These are phyloP conservation scores for Globisporangium spiculum DNA, from an alignment of 352 stramenopile species.

Conservation along the genomic window DNA sequence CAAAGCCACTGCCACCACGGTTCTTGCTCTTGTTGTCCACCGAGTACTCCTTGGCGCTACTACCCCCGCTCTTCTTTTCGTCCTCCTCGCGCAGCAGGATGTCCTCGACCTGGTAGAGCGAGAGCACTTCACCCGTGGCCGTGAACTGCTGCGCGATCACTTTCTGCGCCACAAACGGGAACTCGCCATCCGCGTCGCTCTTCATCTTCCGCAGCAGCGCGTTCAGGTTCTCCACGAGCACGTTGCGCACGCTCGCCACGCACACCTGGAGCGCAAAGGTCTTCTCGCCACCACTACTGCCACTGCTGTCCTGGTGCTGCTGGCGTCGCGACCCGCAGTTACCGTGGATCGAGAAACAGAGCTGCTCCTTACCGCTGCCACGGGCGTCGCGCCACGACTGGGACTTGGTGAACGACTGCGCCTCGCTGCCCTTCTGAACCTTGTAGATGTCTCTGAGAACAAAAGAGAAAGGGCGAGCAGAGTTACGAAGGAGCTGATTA, in stretches of 20 bases:
- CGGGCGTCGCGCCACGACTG: constrained; percentile 46
- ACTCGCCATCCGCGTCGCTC: constrained; percentile 49
- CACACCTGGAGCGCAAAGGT: constrained; percentile 51
- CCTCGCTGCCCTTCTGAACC: constrained; percentile 39
- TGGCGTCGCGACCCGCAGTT: constrained; percentile 11
- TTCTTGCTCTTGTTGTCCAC: constrained; percentile 10
- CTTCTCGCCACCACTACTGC: constrained; percentile 25
- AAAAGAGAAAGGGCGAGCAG: not conserved
- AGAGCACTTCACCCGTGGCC: constrained; percentile 34
- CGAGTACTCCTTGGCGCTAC: constrained; percentile 4
- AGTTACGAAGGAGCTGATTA: not conserved
- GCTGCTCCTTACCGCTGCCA: constrained; percentile 37
- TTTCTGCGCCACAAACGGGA: constrained; percentile 38
- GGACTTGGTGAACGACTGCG: constrained; percentile 49
- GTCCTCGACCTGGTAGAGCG: constrained; percentile 41
- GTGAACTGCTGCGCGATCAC: constrained; percentile 47
- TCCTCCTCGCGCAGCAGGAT: constrained; percentile 46
- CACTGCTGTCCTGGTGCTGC: not conserved
- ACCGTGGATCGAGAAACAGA: constrained; percentile 47
- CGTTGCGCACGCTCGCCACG: constrained; percentile 42
- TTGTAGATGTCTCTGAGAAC: constrained; percentile 36
- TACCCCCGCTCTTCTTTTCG: constrained; percentile 22
- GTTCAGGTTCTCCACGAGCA: constrained; percentile 47
- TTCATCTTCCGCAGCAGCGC: constrained; percentile 39
- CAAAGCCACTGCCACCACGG: constrained; percentile 9